Evolutionary conservation across 352 stramenopile species (phyloP), one percentile per base, ranked within the genome.

Genomic region (Phytophthora meadii): DNA sequence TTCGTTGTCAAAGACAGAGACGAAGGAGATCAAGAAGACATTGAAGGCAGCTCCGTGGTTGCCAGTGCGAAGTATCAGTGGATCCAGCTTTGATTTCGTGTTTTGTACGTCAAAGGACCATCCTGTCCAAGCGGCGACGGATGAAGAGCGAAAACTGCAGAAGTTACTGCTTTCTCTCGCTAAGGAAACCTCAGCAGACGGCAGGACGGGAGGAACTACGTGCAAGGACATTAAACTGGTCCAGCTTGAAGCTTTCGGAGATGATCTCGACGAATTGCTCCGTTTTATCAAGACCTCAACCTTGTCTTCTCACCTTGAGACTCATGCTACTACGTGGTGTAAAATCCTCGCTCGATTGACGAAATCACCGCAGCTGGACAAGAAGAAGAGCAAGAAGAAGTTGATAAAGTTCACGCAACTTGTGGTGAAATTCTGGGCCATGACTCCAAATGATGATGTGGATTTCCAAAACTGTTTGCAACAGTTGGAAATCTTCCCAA

Each of bases 41-140:
- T 54, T 88, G 7, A 88, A 84, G 51, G 28, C 54, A 0, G 67
- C 50, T 5, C 30, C 52, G 15, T 88, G 79, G 79, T 37, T 88
- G 9, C 74, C 74, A 45, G 72, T 67, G 7, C 70, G 56, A 36
- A 55, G 53, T 24, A 15, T 78, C 17, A 39, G 46, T 41, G 54
- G 22, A 15, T 27, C 1, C 42, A 41, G 24, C 39, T 59, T 32
- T 60, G 61, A 27, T 15, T 19, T 63, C 12, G 25, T 51, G 25
- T 66, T 70, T 46, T 82, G 74, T 34, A 62, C 61, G 17, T 58
- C 53, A 14, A 72, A 74, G 14, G 77, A 86, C 1, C 54, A 66
- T 24, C 76, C 74, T 1, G 37, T 82, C 6, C 63, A 65, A 34
- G 60, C 72, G 22, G 19, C 36, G 4, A 75, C 65, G 1, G 73